These are phyloP conservation scores for Penstemon davidsonii DNA, from an alignment of 257 asterid genomes.

Conservation along the genomic window DNA sequence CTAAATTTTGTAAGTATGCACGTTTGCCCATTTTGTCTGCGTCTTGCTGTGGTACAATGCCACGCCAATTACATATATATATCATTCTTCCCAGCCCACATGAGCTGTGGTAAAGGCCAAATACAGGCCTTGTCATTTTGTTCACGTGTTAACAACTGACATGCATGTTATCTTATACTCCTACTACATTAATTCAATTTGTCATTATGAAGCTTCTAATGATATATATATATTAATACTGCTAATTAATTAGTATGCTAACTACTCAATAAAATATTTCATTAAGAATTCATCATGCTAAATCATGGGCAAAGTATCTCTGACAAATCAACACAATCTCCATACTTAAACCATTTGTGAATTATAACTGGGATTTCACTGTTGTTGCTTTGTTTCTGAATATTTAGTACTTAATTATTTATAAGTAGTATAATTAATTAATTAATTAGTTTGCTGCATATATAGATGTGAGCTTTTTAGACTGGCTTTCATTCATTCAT, in stretches of 20 bases:
- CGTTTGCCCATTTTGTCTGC: conserved; percentile 12
- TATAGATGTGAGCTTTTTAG: no score
- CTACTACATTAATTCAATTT: not conserved
- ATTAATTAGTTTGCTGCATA: no score
- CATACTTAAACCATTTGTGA: not conserved
- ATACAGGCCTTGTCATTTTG: conserved; percentile 9
- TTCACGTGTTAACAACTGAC: conserved; percentile 21
- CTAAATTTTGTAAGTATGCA: conserved; percentile 17
- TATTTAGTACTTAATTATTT: not conserved
- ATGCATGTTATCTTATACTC: not conserved
- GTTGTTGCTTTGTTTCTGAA: not conserved
- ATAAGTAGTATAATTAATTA: not conserved
- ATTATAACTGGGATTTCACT: not conserved
- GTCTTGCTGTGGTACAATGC: no score
- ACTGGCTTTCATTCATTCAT: not conserved
- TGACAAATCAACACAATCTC: conserved; percentile 7
- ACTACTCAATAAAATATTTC: conserved; percentile 3
- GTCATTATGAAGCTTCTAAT: conserved; percentile 1
- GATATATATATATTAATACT: not conserved
- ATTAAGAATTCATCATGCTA: conserved; percentile 24
- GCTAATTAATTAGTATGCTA: not conserved
- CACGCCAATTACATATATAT: no score
- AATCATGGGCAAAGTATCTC: conserved; percentile 33
- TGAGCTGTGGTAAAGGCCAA: no score
- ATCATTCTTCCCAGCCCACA: no score